Evolutionary conservation across 768 basidiomycete genomes (phyloP).

Genomic region (Neoboletus brunneissimus): DNA sequence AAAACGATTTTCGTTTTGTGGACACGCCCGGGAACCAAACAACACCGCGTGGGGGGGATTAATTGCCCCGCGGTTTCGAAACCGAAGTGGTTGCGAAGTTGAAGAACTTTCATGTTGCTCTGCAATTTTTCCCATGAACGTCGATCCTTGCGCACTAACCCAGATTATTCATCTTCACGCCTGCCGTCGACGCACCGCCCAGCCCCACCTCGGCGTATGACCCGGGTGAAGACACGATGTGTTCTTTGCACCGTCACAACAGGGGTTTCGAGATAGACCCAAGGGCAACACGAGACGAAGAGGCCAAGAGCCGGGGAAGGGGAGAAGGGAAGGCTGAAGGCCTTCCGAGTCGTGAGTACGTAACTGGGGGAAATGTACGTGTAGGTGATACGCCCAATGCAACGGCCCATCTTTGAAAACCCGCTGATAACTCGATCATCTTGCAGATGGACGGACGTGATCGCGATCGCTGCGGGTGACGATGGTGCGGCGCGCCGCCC

Average conservation of each 20-base stretch:
- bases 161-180: constrained; percentile 1
- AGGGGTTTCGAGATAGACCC: neutral
- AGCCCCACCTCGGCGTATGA: neutral
- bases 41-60: constrained; percentile 10
- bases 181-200: neutral
- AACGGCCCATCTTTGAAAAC: constrained; percentile 3
- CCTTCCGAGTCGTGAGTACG: constrained; percentile 9
- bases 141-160: constrained; percentile 15
- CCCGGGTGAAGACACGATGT: neutral
- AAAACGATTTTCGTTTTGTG: no score
- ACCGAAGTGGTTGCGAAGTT: constrained; percentile 1
- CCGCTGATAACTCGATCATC: neutral
- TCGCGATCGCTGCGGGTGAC: constrained; percentile 10
- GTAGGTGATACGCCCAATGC: neutral
- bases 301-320: neutral
- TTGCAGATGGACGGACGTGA: constrained; percentile 1
- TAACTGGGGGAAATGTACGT: constrained; percentile 16
- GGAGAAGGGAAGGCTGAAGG: constrained; percentile 6
- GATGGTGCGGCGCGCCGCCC: neutral
- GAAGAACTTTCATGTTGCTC: constrained; percentile 9
- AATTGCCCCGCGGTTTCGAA: constrained; percentile 7
- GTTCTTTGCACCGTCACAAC: constrained; percentile 1
- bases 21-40: constrained; percentile 13
- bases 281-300: neutral
- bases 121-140: neutral